Base-by-base conservation (phyloP, 164 flowering plant species). In the Vitis labrusca region DNA sequence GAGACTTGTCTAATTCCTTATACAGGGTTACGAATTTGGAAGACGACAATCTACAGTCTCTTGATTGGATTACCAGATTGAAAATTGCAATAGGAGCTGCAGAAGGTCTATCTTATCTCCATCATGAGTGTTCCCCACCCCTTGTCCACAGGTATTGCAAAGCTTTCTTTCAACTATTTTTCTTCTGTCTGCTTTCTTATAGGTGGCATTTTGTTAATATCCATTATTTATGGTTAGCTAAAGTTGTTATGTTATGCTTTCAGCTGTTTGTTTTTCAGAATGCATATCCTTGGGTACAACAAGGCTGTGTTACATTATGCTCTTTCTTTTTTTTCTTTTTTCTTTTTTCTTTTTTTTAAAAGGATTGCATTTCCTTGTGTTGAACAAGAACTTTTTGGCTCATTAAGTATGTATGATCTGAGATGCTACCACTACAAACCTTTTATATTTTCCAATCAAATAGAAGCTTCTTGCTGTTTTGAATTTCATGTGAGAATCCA, bases 21-120 rank as follows among this genome's bases (percentile, higher is more conserved):
- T 63, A 66, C 66, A 52, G 64, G 63, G 50, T 16, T 32, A 49
- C 58, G 30, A 55, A 53, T 37, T 50, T 11, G 13, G 91, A 74
- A 48, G 91, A 89, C 63, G 91, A 83, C 58, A 73, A 79, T 54
- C 75, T 87, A 37, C 92, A 82, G 78, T 89, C 95, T 23, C 63
- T 80, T 44, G 85, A 82, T 54, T 82, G 85, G 85, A 80, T 80
- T 1, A 77, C 76, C 17, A 73, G 85, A 68, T 66, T 74, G 48
- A 78, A 82, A 73, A 82, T 82, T 53, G 83, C 81, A 30, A 77
- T 66, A 5, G 85, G 81, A 32, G 76, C 78, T 44, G 85, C 85
- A 4, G 83, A 82, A 76, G 80, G 67, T 52, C 75, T 82, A 15
- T 65, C 79, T 37, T 72, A 75, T 64, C 66, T 82, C 3, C 83